Base-by-base conservation (phyloP, 2,329 filamentous ascomycete genomes). In the Arthrobotrys entomopaga region DNA sequence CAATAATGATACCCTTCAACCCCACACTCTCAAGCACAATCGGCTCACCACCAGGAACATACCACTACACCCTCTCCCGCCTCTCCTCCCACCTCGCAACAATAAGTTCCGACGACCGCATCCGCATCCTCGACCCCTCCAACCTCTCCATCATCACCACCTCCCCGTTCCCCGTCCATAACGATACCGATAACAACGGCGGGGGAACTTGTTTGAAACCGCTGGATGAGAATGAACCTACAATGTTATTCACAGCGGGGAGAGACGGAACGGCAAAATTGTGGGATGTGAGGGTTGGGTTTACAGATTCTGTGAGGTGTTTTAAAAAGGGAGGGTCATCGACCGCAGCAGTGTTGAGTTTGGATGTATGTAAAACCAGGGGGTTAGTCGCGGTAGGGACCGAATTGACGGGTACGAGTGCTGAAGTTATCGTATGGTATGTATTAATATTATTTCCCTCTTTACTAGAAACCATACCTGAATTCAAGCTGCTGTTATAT, bases 381-480 rank as follows among this genome's bases (percentile, higher is more conserved):
- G 86, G 88, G 77, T 84, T 87, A 2, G 82, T 94, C 16, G 90
- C 89, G 20, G 87, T 88, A 6, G 91, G 91, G 34, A 92, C 91
- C 0, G 91, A 94, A 79, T 83, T 91, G 42, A 86, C 87, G 46
- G 86, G 89, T 77, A 85, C 88, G 80, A 84, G 86, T 67, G 86
- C 88, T 15, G 86, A 86, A 4, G 86, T 90, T 53, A 79, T 86
- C 46, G 82, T 90, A 76, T 90, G 88, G 88, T 88, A 80, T 38
- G 38, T 56, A n/a, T 15, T 20, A n/a, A n/a, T 4, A 10, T 8
- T 3, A 29, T 54, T 34, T 64, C 63, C 54, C 24, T 38, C 46
- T n/a, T 48, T 49, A 34, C 29, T n/a, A n/a, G n/a, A n/a, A n/a
- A n/a, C n/a, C n/a, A n/a, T n/a, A n/a, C n/a, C n/a, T n/a, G n/a